Conservation (phyloP, 2,329 filamentous ascomycete genomes). For the Davidsoniella neocaledoniae region DNA sequence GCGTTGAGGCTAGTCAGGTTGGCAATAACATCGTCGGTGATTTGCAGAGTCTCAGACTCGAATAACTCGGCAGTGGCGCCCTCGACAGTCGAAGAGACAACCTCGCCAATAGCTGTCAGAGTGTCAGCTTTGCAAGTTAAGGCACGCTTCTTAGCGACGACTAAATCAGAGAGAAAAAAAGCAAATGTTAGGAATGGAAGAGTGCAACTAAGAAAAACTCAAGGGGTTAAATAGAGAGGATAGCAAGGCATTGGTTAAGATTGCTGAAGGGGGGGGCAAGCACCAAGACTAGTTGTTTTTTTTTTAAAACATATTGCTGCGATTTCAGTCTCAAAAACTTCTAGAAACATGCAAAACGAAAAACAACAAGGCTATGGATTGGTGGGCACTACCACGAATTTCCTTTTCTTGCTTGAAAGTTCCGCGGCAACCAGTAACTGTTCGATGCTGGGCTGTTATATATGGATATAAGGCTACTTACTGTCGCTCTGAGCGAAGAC, state of each 20-base stretch:
- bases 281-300: too few relatives aligned
- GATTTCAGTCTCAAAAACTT: neutral
- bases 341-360: neutral
- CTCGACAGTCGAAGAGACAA: neutral
- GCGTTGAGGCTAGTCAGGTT: neutral
- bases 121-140: conserved; percentile 8
- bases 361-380: conserved; percentile 1
- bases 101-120: conserved; percentile 4
- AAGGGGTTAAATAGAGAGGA: neutral
- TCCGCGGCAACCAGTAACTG: too few relatives aligned
- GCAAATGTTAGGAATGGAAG: neutral
- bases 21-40: conserved; percentile 3
- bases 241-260: too few relatives aligned
- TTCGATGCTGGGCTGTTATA: too few relatives aligned
- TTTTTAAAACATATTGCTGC: too few relatives aligned
- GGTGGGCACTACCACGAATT: neutral
- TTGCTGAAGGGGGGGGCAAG: too few relatives aligned
- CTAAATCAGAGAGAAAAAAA: neutral
- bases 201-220: neutral
- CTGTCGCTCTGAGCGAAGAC: neutral
- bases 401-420: too few relatives aligned
- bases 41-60: conserved; percentile 3
- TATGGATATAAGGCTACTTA: neutral
- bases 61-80: conserved; percentile 4
- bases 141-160: neutral